phyloP scores from a whole-genome alignment of 106 monocot species.

The Narthecium ossifragum region DNA sequence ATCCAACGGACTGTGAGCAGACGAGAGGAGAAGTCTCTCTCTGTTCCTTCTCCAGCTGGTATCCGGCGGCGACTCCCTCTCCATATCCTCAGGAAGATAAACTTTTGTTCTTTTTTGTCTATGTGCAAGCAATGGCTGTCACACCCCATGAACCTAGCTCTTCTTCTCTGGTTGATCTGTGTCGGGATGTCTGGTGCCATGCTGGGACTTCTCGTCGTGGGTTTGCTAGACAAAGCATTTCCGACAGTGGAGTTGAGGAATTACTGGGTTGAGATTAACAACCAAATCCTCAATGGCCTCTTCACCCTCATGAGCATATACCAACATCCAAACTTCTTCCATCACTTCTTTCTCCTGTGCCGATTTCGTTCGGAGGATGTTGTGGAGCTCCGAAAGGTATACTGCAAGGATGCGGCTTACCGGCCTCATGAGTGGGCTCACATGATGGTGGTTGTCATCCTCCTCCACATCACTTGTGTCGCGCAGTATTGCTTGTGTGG shows the following conservation, averaged over 20 bases:
- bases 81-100: constrained; percentile 19
- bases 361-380: constrained; percentile 22
- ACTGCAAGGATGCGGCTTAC: constrained; percentile 32
- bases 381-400: constrained; percentile 19
- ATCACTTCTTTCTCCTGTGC: constrained; percentile 23
- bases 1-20: constrained; percentile 11
- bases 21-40: constrained; percentile 24
- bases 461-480: constrained; percentile 40
- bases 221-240: constrained; percentile 17
- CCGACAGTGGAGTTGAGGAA: constrained; percentile 12
- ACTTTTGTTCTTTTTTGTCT: constrained; percentile 15
- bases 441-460: constrained; percentile 34
- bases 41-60: constrained; percentile 28
- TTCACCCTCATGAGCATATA: constrained; percentile 49
- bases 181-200: constrained; percentile 24
- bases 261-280: constrained; percentile 36
- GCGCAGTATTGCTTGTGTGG: constrained; percentile 27
- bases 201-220: constrained; percentile 24
- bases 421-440: constrained; percentile 33
- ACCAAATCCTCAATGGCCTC: constrained; percentile 46
- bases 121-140: constrained; percentile 15
- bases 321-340: constrained; percentile 33
- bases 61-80: constrained; percentile 18
- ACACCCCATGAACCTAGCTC: constrained; percentile 25
- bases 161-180: constrained; percentile 31